Evolutionary conservation across 2,329 filamentous ascomycete species (phyloP).

Genomic region (Chaetomium olivaceum): DNA sequence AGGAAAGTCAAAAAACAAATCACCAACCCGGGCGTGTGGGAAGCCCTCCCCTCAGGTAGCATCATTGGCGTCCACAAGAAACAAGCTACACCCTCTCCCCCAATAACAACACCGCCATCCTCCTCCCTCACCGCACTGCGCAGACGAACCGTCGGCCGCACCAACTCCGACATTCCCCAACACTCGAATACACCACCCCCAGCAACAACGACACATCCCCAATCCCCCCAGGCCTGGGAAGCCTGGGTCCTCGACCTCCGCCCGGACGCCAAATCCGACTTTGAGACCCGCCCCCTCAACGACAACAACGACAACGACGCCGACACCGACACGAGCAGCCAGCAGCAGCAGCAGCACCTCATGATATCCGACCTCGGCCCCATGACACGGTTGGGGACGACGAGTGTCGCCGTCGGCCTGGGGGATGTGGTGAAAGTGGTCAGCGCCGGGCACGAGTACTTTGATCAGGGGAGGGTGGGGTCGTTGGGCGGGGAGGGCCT

Average conservation of each 20-base stretch:
- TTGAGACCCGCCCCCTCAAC: slow-evolving; percentile 50
- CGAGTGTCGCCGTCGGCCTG: slow-evolving; percentile 68
- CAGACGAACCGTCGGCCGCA: slow-evolving; percentile 12
- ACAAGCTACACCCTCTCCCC: slow-evolving; percentile 21
- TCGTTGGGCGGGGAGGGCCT: slow-evolving; percentile 27
- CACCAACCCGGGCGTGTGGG: slow-evolving; percentile 66
- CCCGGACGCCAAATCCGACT: slow-evolving; percentile 43
- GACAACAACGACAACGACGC: slow-evolving; percentile 2
- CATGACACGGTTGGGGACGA: slow-evolving; percentile 60
- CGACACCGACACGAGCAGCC: slow-evolving; percentile 6
- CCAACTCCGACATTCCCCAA: slow-evolving; percentile 13
- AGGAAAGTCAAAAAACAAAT: slow-evolving; percentile 55
- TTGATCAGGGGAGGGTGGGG: slow-evolving; percentile 47
- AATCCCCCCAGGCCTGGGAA: slow-evolving; percentile 49
- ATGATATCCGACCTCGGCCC: slow-evolving; percentile 68
- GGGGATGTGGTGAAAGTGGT: slow-evolving; percentile 74
- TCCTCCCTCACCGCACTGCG: slow-evolving; percentile 22
- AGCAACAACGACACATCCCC: slow-evolving; percentile 26
- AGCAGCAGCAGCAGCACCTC: slow-evolving; percentile 44
- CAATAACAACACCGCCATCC: slow-evolving; percentile 19
- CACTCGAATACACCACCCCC: slow-evolving; percentile 27
- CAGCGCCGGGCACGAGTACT: slow-evolving; percentile 64
- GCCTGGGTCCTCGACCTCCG: slow-evolving; percentile 53
- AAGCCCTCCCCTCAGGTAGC: slow-evolving; percentile 59
- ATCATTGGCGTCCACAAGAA: slow-evolving; percentile 62